Evolutionary conservation across 805 yeast genomes (phyloP).

Genomic region (Ogataea thermomethanolica): DNA sequence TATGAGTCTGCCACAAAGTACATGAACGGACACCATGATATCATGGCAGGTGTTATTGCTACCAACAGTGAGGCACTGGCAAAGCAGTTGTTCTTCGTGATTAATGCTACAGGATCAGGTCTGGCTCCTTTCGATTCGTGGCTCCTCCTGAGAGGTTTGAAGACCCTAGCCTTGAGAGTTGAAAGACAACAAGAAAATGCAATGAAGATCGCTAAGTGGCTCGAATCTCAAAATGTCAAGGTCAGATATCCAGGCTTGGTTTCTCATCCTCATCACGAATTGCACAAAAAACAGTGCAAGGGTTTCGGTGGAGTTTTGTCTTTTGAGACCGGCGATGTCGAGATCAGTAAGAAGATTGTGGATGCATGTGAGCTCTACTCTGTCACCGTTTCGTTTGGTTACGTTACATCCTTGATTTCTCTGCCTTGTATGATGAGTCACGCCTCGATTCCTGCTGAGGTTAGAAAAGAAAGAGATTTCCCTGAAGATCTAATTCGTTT

Average conservation of each 20-base stretch:
- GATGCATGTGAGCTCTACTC: slow-evolving; percentile 76
- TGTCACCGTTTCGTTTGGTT: slow-evolving; percentile 90
- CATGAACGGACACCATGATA: slow-evolving; percentile 91
- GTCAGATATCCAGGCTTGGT: slow-evolving; percentile 85
- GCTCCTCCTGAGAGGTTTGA: slow-evolving; percentile 83
- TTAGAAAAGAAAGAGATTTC: slow-evolving; percentile 81
- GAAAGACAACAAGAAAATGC: slow-evolving; percentile 88
- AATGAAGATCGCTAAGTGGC: slow-evolving; percentile 66
- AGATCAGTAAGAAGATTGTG: slow-evolving; percentile 64
- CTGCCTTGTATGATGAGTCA: slow-evolving; percentile 96
- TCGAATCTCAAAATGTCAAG: slow-evolving; percentile 62
- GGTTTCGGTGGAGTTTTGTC: slow-evolving; percentile 91
- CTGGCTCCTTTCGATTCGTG: slow-evolving; percentile 90
- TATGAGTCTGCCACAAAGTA: slow-evolving; percentile 94
- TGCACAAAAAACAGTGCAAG: slow-evolving; percentile 70
- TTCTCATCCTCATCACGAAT: slow-evolving; percentile 75
- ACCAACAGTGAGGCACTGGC: slow-evolving; percentile 62
- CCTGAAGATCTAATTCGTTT: slow-evolving; percentile 90
- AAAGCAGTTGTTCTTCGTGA: slow-evolving; percentile 65
- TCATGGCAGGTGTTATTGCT: slow-evolving; percentile 93
- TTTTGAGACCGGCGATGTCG: slow-evolving; percentile 79
- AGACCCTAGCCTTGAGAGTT: slow-evolving; percentile 80
- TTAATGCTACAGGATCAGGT: slow-evolving; percentile 90
- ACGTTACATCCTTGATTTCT: slow-evolving; percentile 87
- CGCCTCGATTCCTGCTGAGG: slow-evolving; percentile 89